These are phyloP conservation scores for Suillus occidentalis DNA, from an alignment of 768 basidiomycete species.

Conservation along the genomic window DNA sequence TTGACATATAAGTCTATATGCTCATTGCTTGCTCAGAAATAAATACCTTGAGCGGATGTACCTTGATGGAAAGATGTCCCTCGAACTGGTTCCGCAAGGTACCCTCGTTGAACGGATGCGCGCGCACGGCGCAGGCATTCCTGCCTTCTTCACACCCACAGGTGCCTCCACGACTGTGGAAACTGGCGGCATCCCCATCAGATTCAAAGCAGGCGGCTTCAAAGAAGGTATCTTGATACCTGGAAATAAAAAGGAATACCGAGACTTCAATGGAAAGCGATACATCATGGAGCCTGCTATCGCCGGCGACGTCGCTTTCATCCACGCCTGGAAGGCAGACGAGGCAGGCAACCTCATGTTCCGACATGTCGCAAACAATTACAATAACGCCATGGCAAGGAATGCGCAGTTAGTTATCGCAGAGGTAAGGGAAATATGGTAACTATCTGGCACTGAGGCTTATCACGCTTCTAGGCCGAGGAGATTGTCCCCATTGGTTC, in stretches of 20 bases:
- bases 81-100: slow-evolving; percentile 86
- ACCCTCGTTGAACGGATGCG: slow-evolving; percentile 82
- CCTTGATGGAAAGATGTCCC: slow-evolving; percentile 70
- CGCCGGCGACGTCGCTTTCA: slow-evolving; percentile 73
- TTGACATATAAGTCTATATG: not conserved
- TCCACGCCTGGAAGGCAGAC: slow-evolving; percentile 86
- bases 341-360: slow-evolving; percentile 85
- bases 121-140: slow-evolving; percentile 81
- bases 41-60: slow-evolving; percentile 78
- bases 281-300: slow-evolving; percentile 78
- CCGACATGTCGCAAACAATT: slow-evolving; percentile 83
- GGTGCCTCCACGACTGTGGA: slow-evolving; percentile 79
- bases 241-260: slow-evolving; percentile 68
- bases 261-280: slow-evolving; percentile 67
- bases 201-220: slow-evolving; percentile 68
- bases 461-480: slow-evolving; percentile 55
- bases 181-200: slow-evolving; percentile 67
- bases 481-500: slow-evolving; percentile 77
- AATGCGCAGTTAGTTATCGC: slow-evolving; percentile 83
- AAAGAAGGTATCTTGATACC: slow-evolving; percentile 61
- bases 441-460: not conserved
- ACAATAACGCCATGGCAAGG: slow-evolving; percentile 78
- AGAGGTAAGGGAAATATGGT: slow-evolving; percentile 47
- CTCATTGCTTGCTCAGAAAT: slow-evolving; percentile 47
- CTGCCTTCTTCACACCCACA: slow-evolving; percentile 84